Base-by-base conservation (phyloP, 768 basidiomycete species). In the Pleurotus cornucopiae region DNA sequence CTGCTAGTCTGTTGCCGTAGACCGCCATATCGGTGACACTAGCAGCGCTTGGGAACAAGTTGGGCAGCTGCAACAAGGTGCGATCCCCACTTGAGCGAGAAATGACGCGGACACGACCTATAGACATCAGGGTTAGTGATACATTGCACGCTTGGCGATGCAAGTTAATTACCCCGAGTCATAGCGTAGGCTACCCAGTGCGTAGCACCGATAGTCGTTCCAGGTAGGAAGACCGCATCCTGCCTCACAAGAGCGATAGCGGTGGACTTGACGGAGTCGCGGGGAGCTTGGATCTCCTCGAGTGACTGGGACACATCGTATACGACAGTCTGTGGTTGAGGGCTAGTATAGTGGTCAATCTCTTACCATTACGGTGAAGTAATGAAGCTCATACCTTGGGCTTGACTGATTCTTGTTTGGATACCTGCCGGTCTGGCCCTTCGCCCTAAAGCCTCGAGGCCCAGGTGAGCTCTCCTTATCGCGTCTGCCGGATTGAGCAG, bases 181-280 rank as follows among this genome's bases (percentile, higher is more conserved):
- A 94, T 94, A 21, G 91, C 91, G 64, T 94, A 93, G 13, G 91
- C 91, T 57, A 94, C 91, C 89, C 91, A 94, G 65, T 91, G 88
- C 4, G 91, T 92, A 12, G 91, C 91, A 7, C 91, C 91, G 54
- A 94, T 93, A 30, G 91, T 94, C 11, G 88, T 87, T 13, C 91
- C 91, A 45, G 88, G 89, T 56, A 92, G 73, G 73, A 93, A 94
- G 21, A 86, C 81, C 14, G 90, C 75, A 58, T 94, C 91, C 60
- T 93, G 90, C 70, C 85, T 89, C 66, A 94, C 89, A 47, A 94
- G 78, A 13, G 91, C 91, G 54, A 94, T 94, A 2, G 91, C 90
- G 0, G 91, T 94, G n/a, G 89, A 89, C 66, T 91, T 91, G 63
- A 91, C 88, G 3, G 78, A 80, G 60, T 93, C 91, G 6, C 78